Base-by-base conservation (phyloP, 2,329 filamentous ascomycete genomes). In the Didymella exigua region DNA sequence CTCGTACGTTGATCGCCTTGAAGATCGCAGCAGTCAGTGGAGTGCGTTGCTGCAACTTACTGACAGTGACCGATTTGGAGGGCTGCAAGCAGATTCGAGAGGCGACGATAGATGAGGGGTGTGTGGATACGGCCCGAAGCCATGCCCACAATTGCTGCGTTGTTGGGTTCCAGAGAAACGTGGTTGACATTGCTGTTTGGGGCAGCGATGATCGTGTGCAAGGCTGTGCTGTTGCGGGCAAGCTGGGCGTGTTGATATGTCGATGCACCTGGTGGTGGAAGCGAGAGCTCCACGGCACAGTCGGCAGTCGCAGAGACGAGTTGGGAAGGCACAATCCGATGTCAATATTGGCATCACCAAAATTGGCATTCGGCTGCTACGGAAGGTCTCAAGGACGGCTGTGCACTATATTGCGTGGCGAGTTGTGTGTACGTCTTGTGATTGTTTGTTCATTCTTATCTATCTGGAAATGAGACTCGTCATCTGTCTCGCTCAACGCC, bases 401-500 rank as follows among this genome's bases (percentile, higher is more conserved):
- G 37, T 33, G 8, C 40, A 33, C 16, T 6, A n/a, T 11, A 5
- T 38, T 16, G 26, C 26, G 31, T 43, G 24, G 18, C 29, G 26
- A n/a, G 21, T 36, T 42, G 23, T 16, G 30, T 49, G 10, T 40
- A n/a, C 38, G 23, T 27, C 19, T 11, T 41, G 10, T 30, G 30
- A n/a, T 19, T 34, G 9, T 36, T 45, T 29, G 5, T 40, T 48
- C 38, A 46, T 42, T 55, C 30, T 21, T 5, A 11, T 41, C 34
- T 45, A 49, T 55, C 33, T 49, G 41, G 14, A n/a, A 41, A 31
- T 23, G 31, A 47, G 53, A 62, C 65, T 59, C 63, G 60, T 66
- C 63, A 68, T 69, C 69, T 69, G 65, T 61, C 67, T 62, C 50
- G 68, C 70, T 71, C 67, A 44, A 70, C 64, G 62, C 64, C 57